Percentiles rank a stretch among this genome's conserved stretches.
These are phyloP conservation scores for Puya raimondii DNA, from an alignment of 176 grass and related monocot species.

Conservation along the genomic window DNA sequence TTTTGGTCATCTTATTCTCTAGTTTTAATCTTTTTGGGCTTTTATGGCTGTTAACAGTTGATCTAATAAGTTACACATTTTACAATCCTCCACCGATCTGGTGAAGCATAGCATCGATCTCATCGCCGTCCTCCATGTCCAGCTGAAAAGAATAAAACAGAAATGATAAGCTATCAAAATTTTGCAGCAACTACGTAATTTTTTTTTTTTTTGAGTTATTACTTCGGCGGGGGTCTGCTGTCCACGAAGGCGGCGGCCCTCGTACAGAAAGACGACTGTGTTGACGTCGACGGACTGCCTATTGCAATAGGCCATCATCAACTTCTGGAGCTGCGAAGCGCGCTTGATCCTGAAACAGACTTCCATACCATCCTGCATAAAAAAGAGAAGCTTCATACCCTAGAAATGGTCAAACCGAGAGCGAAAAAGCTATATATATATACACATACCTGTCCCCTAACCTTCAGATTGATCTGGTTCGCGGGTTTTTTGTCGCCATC, in stretches of 20 bases:
- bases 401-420: too few species aligned
- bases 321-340: neutral
- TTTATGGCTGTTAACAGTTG: too few species aligned
- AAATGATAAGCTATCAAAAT: neutral
- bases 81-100: neutral
- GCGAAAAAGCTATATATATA: too few species aligned
- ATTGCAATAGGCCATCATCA: neutral
- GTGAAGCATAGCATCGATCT: slow-evolving; percentile 9
- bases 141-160: neutral
- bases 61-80: neutral
- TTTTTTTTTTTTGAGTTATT: neutral
- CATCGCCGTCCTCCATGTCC: slow-evolving; percentile 2
- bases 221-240: neutral
- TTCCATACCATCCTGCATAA: neutral
- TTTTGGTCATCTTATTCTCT: too few species aligned
- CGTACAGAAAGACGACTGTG: neutral
- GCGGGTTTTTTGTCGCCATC: too few species aligned
- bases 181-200: too few species aligned
- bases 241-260: too few species aligned
- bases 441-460: too few species aligned
- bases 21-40: too few species aligned
- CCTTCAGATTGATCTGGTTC: too few species aligned
- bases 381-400: neutral
- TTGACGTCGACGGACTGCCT: neutral
- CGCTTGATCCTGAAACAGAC: neutral